Base-by-base conservation (phyloP, 2,329 filamentous ascomycete species). In the Bisporella sp. region DNA sequence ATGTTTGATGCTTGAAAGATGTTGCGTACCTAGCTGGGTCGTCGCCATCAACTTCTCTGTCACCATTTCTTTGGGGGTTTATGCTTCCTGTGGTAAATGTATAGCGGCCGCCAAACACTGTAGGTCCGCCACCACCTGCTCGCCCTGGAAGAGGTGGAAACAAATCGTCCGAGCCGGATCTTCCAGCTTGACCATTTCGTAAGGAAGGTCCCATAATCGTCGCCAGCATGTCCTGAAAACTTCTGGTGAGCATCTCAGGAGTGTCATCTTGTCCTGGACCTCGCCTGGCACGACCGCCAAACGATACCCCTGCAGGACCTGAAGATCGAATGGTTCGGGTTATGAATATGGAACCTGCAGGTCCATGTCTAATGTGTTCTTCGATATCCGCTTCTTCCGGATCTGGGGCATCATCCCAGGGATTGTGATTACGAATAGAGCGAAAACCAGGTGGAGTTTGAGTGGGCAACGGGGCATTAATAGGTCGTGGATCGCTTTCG, bases 401-500 rank as follows among this genome's bases (percentile, higher is more conserved):
- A 51, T 83, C 80, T 2, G 78, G 78, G 52, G 76, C 71, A 44
- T 58, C 51, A 37, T 37, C 53, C 61, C 61, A 65, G n/a, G 63
- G 60, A 49, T 64, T 52, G 33, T 64, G 62, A 32, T 59, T 31
- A 13, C 49, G 51, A 11, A 62, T 50, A 45, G 54, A 49, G 12
- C 52, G 43, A 12, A 50, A 45, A 6, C 51, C 51, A 35, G 56
- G 55, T 37, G 55, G 50, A 21, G 21, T 21, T 21, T 21, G 21
- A 30, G 51, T 31, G 32, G 52, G 57, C 9, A 42, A 33, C 28
- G 35, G 21, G 29, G 66, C 53, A 48, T 58, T 56, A 49, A 64
- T 59, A 39, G 69, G 67, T 54, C 85, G 77, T 7, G 85, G 85
- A 58, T 90, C 86, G 59, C 81, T 81, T 2, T 78, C 75, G 0